Evolutionary conservation across 495 filamentous ascomycete genomes (phyloP).

Genomic region (Copromyces sp.): DNA sequence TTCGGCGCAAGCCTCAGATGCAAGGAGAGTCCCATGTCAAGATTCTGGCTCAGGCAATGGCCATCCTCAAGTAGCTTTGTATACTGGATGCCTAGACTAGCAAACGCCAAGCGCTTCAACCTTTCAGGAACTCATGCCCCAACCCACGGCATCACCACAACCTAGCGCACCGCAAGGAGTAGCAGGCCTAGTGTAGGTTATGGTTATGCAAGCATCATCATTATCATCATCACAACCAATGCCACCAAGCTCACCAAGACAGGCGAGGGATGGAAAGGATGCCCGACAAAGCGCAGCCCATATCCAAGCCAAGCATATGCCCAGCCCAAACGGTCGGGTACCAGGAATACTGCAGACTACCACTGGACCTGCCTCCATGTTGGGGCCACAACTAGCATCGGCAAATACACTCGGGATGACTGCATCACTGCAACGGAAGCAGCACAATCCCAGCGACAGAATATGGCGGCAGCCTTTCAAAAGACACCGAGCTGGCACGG

Average conservation of each 20-base stretch:
- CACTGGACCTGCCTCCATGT: not conserved
- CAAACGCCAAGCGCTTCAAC: too few relatives aligned
- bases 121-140: not conserved
- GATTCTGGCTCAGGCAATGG: too few relatives aligned
- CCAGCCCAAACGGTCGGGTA: not conserved
- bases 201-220: not conserved
- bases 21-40: too few relatives aligned
- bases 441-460: not conserved
- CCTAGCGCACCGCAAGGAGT: not conserved
- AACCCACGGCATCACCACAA: not conserved
- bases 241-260: not conserved
- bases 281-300: not conserved
- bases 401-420: not conserved
- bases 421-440: not conserved
- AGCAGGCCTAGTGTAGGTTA: not conserved
- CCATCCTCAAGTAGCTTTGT: too few relatives aligned
- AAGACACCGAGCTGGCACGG: not conserved
- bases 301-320: not conserved
- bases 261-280: not conserved
- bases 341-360: not conserved
- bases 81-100: too few relatives aligned
- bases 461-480: not conserved
- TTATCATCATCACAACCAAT: too few relatives aligned
- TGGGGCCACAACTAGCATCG: not conserved
- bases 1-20: too few relatives aligned